These are phyloP conservation scores for Cladorrhinum sp. DNA, from an alignment of 2,329 filamentous ascomycete species.

Conservation along the genomic window DNA sequence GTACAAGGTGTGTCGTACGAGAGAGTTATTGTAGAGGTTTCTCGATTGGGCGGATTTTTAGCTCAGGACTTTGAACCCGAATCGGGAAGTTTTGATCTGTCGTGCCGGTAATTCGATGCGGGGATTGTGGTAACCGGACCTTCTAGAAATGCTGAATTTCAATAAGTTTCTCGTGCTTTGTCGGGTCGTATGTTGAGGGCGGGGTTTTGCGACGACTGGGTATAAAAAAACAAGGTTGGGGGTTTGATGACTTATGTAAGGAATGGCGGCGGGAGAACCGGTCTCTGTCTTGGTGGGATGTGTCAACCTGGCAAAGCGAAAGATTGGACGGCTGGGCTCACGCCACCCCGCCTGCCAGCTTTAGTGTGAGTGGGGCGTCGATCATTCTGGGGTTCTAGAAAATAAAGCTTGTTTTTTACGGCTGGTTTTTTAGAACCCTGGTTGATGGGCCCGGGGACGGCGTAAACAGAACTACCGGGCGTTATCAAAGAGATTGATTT, in stretches of 20 bases:
- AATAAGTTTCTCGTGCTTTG: background rate
- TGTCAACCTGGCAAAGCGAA: background rate
- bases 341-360: background rate
- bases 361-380: conserved; percentile 9
- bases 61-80: background rate
- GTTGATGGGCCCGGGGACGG: background rate
- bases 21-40: too few species aligned
- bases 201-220: background rate
- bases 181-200: background rate
- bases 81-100: background rate
- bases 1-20: too few species aligned
- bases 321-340: background rate
- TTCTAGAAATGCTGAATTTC: background rate
- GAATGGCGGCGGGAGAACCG: background rate
- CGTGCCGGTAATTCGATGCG: too few species aligned
- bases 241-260: background rate
- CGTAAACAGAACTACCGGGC: background rate
- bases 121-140: background rate
- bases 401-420: conserved; percentile 12
- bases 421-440: background rate
- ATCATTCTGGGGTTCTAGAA: conserved; percentile 11
- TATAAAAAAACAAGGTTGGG: background rate
- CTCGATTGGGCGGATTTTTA: too few species aligned
- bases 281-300: background rate
- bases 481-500: background rate